Evolutionary conservation across 805 yeast genomes (phyloP).

Genomic region (Sugiyamaella floridensis): DNA sequence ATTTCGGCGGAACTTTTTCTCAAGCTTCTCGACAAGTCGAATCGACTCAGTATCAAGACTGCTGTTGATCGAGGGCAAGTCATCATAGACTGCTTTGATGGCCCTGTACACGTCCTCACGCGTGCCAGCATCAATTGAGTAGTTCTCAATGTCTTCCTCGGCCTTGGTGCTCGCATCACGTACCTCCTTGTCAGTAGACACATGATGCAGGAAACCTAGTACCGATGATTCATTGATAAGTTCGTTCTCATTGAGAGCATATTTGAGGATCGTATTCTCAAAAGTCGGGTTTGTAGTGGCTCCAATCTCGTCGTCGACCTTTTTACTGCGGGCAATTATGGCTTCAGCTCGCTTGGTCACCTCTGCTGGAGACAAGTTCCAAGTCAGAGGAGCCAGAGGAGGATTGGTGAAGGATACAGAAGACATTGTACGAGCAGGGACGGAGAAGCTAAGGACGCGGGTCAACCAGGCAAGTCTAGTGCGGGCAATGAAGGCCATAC

Average conservation of each 20-base stretch:
- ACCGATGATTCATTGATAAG: slow-evolving; percentile 42
- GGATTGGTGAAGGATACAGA: background rate
- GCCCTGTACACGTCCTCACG: slow-evolving; percentile 61
- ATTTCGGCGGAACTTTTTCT: slow-evolving; percentile 52
- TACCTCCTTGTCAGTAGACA: slow-evolving; percentile 54
- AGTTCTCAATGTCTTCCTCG: slow-evolving; percentile 49
- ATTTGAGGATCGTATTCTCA: slow-evolving; percentile 49
- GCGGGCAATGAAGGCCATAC: background rate
- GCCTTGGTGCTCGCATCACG: slow-evolving; percentile 67
- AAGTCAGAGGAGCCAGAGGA: slow-evolving; percentile 35
- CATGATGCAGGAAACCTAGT: slow-evolving; percentile 65
- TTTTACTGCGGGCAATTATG: slow-evolving; percentile 38
- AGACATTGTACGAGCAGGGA: slow-evolving; percentile 1
- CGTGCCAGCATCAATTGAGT: slow-evolving; percentile 54
- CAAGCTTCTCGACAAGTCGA: slow-evolving; percentile 50
- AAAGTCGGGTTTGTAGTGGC: slow-evolving; percentile 44
- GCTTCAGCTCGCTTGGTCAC: slow-evolving; percentile 39
- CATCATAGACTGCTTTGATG: slow-evolving; percentile 46
- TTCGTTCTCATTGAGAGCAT: slow-evolving; percentile 45
- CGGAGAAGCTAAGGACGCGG: background rate
- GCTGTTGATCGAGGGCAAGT: slow-evolving; percentile 25
- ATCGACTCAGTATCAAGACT: slow-evolving; percentile 46
- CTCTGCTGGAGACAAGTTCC: slow-evolving; percentile 54
- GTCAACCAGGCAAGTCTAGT: background rate
- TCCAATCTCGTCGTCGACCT: slow-evolving; percentile 50